Percentiles rank a stretch among this genome's conserved stretches.
phyloP scores from a whole-genome alignment of 2,329 filamentous ascomycete species.

The Mariannaea elegans region DNA sequence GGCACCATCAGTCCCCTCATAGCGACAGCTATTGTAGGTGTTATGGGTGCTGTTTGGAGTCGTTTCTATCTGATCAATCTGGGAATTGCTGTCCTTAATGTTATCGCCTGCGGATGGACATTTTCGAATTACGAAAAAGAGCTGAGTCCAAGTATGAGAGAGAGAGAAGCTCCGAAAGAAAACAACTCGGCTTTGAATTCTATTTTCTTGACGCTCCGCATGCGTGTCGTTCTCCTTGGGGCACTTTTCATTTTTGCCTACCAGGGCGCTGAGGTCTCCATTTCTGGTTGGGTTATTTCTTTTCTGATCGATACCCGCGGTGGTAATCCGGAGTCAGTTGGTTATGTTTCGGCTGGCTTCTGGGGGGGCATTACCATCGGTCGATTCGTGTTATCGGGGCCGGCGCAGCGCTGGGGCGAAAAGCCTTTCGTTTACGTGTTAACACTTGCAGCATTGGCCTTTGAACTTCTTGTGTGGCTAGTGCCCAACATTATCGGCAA shows the following conservation, averaged over 20 bases:
- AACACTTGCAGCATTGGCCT: constrained; percentile 66
- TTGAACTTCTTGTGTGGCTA: constrained; percentile 80
- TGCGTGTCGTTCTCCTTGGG: constrained; percentile 73
- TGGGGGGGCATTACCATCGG: constrained; percentile 80
- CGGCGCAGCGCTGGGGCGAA: constrained; percentile 74
- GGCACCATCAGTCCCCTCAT: constrained; percentile 75
- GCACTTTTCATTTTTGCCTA: constrained; percentile 87
- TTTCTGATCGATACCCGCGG: constrained; percentile 79
- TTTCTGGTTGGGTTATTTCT: constrained; percentile 87
- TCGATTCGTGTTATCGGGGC: constrained; percentile 73
- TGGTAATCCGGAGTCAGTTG: constrained; percentile 74
- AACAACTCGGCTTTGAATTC: constrained; percentile 45
- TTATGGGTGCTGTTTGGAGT: constrained; percentile 68
- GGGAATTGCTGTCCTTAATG: constrained; percentile 63
- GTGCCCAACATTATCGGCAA: constrained; percentile 77
- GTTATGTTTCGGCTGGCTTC: constrained; percentile 79
- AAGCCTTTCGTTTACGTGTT: constrained; percentile 72
- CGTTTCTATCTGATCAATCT: constrained; percentile 77
- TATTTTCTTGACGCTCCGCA: constrained; percentile 58
- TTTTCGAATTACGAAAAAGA: constrained; percentile 78
- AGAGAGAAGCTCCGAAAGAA: constrained; percentile 22
- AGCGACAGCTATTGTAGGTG: constrained; percentile 75
- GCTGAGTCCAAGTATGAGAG: constrained; percentile 42
- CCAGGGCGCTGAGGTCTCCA: constrained; percentile 83
- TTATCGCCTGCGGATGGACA: constrained; percentile 68